These are phyloP conservation scores for Pythium vanterpoolii DNA, from an alignment of 352 stramenopile genomes.

Conservation along the genomic window DNA sequence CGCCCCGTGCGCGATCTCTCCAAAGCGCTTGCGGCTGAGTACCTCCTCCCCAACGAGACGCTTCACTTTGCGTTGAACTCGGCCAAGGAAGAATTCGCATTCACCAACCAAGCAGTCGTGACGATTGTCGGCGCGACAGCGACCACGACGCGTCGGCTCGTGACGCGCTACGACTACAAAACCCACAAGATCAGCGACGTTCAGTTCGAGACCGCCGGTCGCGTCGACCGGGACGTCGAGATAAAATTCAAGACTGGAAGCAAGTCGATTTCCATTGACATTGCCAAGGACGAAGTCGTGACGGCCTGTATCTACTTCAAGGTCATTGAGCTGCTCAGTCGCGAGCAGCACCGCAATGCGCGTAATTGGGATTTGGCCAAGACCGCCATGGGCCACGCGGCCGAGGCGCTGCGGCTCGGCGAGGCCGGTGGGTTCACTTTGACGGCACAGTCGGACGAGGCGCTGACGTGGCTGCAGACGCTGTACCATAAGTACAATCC, in stretches of 20 bases:
- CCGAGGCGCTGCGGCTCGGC: constrained; percentile 36
- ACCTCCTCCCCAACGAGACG: constrained; percentile 50
- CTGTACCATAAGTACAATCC: constrained; percentile 47
- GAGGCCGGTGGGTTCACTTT: constrained; percentile 42
- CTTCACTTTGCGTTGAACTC: constrained; percentile 53
- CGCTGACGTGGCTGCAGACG: constrained; percentile 40
- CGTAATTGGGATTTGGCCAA: constrained; percentile 47
- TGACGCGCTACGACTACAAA: constrained; percentile 45
- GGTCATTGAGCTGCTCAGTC: constrained; percentile 46
- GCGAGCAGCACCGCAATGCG: constrained; percentile 37
- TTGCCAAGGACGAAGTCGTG: constrained; percentile 36
- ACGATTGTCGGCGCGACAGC: constrained; percentile 32
- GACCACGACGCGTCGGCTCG: constrained; percentile 48
- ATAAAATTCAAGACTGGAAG: constrained; percentile 53
- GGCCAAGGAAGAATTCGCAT: constrained; percentile 55
- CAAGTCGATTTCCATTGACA: constrained; percentile 44
- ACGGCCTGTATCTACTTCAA: constrained; percentile 44
- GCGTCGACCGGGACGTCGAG: constrained; percentile 50
- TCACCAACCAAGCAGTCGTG: constrained; percentile 64
- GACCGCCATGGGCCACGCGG: constrained; percentile 37
- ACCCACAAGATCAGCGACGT: constrained; percentile 27
- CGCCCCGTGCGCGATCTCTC: constrained; percentile 35
- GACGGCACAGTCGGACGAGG: constrained; percentile 39
- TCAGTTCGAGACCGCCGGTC: constrained; percentile 45
- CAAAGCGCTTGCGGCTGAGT: constrained; percentile 37